A percentile compares a stretch with the other conserved stretches of the same genome.
Conservation (phyloP, 768 basidiomycete species). For the Termitomyces heimii region DNA sequence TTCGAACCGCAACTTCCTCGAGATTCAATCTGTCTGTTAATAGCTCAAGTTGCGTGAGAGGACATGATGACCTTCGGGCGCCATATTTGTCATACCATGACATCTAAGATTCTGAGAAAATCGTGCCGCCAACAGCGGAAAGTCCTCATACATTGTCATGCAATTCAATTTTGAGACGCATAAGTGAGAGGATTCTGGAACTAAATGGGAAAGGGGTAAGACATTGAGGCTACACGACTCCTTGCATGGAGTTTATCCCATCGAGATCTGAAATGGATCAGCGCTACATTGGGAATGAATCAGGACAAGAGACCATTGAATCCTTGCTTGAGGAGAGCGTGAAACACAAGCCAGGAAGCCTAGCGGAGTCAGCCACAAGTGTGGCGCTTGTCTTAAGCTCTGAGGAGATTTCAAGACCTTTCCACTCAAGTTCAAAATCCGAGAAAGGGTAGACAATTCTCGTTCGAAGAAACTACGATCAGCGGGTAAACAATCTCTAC, state of each 20-base stretch:
- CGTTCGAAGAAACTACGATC: neutral
- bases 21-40: neutral
- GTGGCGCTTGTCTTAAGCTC: constrained; percentile 1
- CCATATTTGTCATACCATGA: neutral
- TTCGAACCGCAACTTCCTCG: neutral
- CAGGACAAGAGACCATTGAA: neutral
- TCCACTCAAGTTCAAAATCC: neutral
- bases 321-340: neutral
- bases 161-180: neutral
- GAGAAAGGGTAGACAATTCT: neutral
- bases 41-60: neutral
- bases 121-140: neutral
- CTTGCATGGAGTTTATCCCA: neutral
- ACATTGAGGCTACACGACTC: neutral
- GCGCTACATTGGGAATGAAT: neutral
- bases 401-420: neutral
- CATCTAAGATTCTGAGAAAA: neutral
- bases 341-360: neutral
- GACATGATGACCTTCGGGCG: neutral
- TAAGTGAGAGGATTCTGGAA: neutral
- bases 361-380: neutral
- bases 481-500: neutral
- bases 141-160: neutral
- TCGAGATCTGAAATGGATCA: neutral
- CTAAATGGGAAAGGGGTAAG: neutral